These are phyloP conservation scores for Oldenlandia corymbosa DNA, from an alignment of 257 asterid species.

Conservation along the genomic window DNA sequence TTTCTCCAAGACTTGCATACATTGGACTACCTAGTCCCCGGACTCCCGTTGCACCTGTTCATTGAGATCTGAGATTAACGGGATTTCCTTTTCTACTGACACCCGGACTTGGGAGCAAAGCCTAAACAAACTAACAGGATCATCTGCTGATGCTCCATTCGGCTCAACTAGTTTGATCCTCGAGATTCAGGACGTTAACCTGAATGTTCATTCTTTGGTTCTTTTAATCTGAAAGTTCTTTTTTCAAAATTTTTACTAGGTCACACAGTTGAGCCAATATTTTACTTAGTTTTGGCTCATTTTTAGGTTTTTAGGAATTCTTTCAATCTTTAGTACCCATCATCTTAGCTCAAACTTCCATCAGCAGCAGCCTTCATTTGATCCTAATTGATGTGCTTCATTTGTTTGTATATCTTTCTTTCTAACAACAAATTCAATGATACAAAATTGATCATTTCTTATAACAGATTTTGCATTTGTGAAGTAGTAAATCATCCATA, in stretches of 20 bases:
- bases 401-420: background rate
- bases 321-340: conserved; percentile 12
- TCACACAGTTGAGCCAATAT: conserved; percentile 33
- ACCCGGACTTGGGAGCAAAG: background rate
- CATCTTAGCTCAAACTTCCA: conserved; percentile 2
- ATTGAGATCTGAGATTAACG: conserved; percentile 31
- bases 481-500: no score
- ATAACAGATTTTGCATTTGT: background rate
- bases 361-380: background rate
- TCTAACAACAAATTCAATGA: background rate
- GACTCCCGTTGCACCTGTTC: conserved; percentile 47
- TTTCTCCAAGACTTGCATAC: conserved; percentile 78
- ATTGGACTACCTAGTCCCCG: conserved; percentile 95
- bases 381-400: background rate
- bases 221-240: conserved; percentile 13
- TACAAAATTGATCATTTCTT: background rate
- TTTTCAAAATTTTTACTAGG: conserved; percentile 15
- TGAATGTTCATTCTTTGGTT: conserved; percentile 40
- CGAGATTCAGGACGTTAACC: conserved; percentile 23
- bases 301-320: conserved; percentile 17
- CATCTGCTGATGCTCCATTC: conserved; percentile 8
- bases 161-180: conserved; percentile 5
- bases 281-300: conserved; percentile 34
- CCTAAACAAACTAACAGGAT: conserved; percentile 2
- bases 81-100: background rate